Conservation (phyloP, 169 alveolate genomes). For the Cryptosporidium felis region DNA sequence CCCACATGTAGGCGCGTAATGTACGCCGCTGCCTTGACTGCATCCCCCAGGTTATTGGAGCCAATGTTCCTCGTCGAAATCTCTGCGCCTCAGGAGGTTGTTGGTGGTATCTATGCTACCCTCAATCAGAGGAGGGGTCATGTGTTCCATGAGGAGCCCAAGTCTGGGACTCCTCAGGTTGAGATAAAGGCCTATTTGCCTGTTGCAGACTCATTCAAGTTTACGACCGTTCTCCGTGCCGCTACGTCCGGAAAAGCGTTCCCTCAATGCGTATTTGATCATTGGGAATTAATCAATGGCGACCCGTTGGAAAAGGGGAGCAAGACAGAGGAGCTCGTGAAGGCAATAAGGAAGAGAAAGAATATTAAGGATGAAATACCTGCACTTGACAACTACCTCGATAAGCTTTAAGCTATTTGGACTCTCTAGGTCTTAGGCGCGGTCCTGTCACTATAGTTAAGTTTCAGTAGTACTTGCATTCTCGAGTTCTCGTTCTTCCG, state of each 20-base stretch:
- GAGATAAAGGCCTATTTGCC: constrained; percentile 98
- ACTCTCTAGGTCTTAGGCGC: constrained; percentile 7
- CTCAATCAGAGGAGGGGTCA: constrained; percentile 98
- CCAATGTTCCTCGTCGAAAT: constrained; percentile 98
- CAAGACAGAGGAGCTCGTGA: constrained; percentile 92
- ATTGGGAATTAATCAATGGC: constrained; percentile 96
- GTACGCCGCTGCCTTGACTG: constrained; percentile 97
- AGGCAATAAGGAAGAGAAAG: constrained; percentile 96
- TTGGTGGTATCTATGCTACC: constrained; percentile 96
- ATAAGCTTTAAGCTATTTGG: constrained; percentile 89
- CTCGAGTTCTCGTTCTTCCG: no score
- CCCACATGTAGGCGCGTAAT: constrained; percentile 96
- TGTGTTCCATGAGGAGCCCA: constrained; percentile 96
- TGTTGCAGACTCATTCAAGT: constrained; percentile 99
- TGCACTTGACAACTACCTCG: constrained; percentile 93
- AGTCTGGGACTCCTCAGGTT: constrained; percentile 97
- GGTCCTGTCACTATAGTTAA: no score
- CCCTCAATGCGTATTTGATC: constrained; percentile 99
- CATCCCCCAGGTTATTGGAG: constrained; percentile 96
- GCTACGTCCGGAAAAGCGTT: constrained; percentile 99
- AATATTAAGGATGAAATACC: constrained; percentile 97
- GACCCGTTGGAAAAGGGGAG: constrained; percentile 97
- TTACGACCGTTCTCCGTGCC: constrained; percentile 98
- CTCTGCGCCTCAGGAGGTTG: constrained; percentile 94
- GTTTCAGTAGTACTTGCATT: no score